Conservation (phyloP, 495 filamentous ascomycete genomes). For the Entonaema liquescens region DNA sequence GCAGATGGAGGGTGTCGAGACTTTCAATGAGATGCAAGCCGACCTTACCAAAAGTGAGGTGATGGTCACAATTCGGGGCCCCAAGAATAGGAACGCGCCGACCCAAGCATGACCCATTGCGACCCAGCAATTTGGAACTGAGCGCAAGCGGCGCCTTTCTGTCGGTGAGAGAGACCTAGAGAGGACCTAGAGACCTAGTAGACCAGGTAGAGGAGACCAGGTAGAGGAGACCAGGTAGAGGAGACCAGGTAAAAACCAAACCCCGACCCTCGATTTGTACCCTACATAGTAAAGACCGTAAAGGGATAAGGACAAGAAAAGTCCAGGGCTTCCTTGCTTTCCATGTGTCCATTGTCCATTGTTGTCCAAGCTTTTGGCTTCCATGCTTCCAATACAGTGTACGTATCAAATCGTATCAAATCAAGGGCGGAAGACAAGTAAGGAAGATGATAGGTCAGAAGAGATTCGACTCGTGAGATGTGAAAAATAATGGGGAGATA, state of each 20-base stretch:
- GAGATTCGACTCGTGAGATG: background rate
- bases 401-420: no score
- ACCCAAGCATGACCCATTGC: slow-evolving; percentile 14
- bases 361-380: background rate
- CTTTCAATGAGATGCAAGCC: slow-evolving; percentile 38
- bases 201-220: no score
- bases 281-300: no score
- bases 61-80: slow-evolving; percentile 22
- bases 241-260: no score
- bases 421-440: background rate
- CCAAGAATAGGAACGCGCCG: slow-evolving; percentile 41
- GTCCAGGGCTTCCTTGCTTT: background rate
- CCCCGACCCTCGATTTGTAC: slow-evolving; percentile 22
- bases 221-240: no score
- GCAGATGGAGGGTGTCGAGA: slow-evolving; percentile 40
- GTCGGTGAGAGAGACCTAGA: slow-evolving; percentile 33
- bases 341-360: background rate
- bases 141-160: slow-evolving; percentile 31
- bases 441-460: background rate
- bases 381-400: background rate
- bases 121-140: slow-evolving; percentile 42
- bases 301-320: slow-evolving; percentile 1
- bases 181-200: no score
- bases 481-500: slow-evolving; percentile 1
- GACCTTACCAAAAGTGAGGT: slow-evolving; percentile 34